Evolutionary conservation across 495 filamentous ascomycete species (phyloP), one percentile per base, ranked within the genome.

Genomic region (Aspergillus avenaceus): DNA sequence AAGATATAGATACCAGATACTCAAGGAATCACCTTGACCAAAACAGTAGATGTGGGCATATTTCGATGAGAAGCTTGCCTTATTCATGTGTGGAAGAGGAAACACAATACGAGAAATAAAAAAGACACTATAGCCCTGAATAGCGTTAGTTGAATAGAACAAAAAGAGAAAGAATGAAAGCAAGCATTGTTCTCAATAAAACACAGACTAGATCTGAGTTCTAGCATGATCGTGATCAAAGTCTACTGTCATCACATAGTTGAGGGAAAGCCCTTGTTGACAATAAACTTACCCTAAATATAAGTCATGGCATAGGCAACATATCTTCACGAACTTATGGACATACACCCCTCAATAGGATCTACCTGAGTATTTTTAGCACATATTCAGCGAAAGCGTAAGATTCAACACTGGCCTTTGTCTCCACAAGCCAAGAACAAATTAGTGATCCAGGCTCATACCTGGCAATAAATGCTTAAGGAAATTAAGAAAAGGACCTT

Each of bases 101-200:
- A 45, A 24, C 29, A 11, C 18, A 21, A 23, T 6, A 14, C 8
- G 19, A 23, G n/a, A 42, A 26, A 8, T 25, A 47, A 21, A 32
- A 42, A 22, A 16, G 21, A 38, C 16, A 26, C 12, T 3, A 26
- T 6, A 49, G 23, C 12, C 13, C 23, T 31, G 42, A 31, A 45
- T 45, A 31, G 42, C 29, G 8, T 16, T 19, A 22, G 9, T 28
- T 34, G 26, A 60, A 32, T 46, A 42, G 45, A 49, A 24, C 22
- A 32, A 59, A 43, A 58, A 66, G 58, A 57, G 37, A 16, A 41
- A 31, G 0, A 0, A 14, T 38, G 5, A 38, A 38, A 11, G 36
- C 1, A 38, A 38, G 18, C n/a, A 16, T n/a, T 36, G 2, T 9
- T 13, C 16, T 22, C 42, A 45, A 44, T 44, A 44, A 19, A 25